Evolutionary conservation across 2,329 filamentous ascomycete genomes (phyloP).

Genomic region (Venturia aucupariae): DNA sequence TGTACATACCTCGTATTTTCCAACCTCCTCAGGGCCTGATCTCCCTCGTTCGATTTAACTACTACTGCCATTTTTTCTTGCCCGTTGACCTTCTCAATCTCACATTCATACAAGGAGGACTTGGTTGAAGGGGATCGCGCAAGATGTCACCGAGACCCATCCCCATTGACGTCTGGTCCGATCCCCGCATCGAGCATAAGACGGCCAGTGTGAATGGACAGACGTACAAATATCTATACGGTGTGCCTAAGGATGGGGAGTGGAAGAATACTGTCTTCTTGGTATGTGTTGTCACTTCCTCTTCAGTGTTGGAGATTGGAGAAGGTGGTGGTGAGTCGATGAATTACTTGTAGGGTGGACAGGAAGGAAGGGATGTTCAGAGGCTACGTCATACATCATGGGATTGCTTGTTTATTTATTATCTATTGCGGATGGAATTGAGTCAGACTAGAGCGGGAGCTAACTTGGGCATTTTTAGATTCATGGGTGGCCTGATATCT

Average conservation of each 20-base stretch:
- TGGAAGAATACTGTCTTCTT: conserved; percentile 46
- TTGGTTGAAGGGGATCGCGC: background rate
- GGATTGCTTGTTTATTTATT: background rate
- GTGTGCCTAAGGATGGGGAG: conserved; percentile 34
- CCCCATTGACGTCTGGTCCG: conserved; percentile 53
- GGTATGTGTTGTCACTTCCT: conserved; percentile 24
- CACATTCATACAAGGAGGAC: too few species aligned
- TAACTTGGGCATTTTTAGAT: conserved; percentile 31
- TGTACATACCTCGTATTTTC: too few species aligned
- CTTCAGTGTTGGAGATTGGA: background rate
- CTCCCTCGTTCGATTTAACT: too few species aligned
- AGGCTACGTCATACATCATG: background rate
- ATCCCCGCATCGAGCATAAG: conserved; percentile 57
- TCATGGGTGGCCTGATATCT: conserved; percentile 77
- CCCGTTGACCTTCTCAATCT: too few species aligned
- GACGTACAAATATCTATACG: conserved; percentile 57
- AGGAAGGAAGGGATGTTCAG: too few species aligned
- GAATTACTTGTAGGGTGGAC: too few species aligned
- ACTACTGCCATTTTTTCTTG: too few species aligned
- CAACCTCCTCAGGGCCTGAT: too few species aligned
- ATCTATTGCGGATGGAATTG: too few species aligned
- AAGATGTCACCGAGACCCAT: conserved; percentile 26
- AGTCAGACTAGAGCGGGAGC: background rate
- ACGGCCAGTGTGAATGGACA: conserved; percentile 56
- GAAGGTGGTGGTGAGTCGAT: too few species aligned